Evolutionary conservation across 257 asterid species (phyloP).

Genomic region (Solanum neorickii): DNA sequence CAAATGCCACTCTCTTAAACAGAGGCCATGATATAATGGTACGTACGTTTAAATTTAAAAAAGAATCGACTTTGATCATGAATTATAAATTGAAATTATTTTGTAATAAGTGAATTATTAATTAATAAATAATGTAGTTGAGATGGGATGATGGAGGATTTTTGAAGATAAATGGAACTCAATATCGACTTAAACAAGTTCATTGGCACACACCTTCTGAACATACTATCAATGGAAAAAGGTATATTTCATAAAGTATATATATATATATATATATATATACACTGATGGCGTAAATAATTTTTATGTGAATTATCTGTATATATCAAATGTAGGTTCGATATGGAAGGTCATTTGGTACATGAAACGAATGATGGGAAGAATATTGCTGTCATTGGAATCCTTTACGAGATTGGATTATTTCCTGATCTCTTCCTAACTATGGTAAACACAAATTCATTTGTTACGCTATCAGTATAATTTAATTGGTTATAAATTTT

Average conservation of each 20-base stretch:
- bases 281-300: rapidly evolving
- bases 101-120: background rate
- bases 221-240: constrained; percentile 46
- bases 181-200: constrained; percentile 32
- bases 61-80: background rate
- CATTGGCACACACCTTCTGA: constrained; percentile 71
- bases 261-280: no score
- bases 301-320: no score
- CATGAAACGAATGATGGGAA: background rate
- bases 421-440: background rate
- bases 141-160: constrained; percentile 43
- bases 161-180: constrained; percentile 37
- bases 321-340: background rate
- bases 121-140: constrained; percentile 22
- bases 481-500: no score
- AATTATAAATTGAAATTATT: background rate
- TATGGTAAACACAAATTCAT: background rate
- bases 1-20: constrained; percentile 52
- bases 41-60: constrained; percentile 11
- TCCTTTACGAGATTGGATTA: constrained; percentile 22
- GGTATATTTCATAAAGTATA: constrained; percentile 6
- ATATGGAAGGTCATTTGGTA: constrained; percentile 2
- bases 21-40: constrained; percentile 76
- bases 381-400: background rate
- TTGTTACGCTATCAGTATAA: background rate